Conservation (phyloP, 2,329 filamentous ascomycete genomes). For the Pseudopithomyces chartarum region DNA sequence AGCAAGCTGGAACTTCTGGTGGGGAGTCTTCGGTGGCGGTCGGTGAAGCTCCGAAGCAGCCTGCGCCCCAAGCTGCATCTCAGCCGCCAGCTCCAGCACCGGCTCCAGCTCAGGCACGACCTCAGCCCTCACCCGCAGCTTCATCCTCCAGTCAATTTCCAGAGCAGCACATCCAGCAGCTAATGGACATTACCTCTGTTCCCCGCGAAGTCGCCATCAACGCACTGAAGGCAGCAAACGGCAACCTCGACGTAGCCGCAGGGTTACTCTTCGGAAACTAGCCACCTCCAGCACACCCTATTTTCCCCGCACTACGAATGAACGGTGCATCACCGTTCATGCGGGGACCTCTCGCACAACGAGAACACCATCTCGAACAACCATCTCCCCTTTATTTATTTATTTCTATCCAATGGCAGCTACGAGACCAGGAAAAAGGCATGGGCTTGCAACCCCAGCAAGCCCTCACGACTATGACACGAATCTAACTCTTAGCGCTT, state of each 20-base stretch:
- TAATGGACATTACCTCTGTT: not conserved
- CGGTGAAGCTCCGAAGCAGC: conserved; percentile 6
- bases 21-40: conserved; percentile 31
- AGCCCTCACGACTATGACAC: not conserved
- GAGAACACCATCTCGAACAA: not conserved
- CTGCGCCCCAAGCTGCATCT: not conserved
- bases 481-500: conserved; percentile 1
- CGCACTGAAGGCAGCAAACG: not conserved
- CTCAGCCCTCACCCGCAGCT: not conserved
- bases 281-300: not conserved
- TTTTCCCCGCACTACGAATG: not conserved
- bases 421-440: not conserved
- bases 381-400: not conserved
- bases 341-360: not conserved
- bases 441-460: not conserved
- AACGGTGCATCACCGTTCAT: not conserved
- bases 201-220: not conserved
- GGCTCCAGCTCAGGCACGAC: too few species aligned
- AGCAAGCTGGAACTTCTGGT: conserved; percentile 52
- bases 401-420: not conserved
- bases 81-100: not conserved
- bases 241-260: not conserved
- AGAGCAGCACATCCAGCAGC: conserved; percentile 2
- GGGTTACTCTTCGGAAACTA: not conserved
- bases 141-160: not conserved